Percentiles rank a stretch among this genome's conserved stretches.
Evolutionary conservation across 176 grass and related monocot genomes (phyloP).

Genomic region (Zoysia pacifica): DNA sequence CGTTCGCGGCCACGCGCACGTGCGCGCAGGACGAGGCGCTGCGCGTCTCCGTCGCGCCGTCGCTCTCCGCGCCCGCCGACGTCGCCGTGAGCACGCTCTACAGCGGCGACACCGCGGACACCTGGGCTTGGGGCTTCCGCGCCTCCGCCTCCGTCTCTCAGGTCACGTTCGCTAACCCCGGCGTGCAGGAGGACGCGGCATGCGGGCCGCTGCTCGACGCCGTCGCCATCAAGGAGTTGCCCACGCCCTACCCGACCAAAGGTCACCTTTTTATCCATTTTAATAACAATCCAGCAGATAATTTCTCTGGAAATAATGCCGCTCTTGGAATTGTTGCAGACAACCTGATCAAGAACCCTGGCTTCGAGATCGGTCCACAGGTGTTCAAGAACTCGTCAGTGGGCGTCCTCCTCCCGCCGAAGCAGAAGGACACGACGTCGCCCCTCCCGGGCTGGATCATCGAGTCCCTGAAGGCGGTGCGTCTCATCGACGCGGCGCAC

Average conservation of each 20-base stretch:
- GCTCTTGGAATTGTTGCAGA: conserved; percentile 29
- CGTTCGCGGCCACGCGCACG: conserved; percentile 88
- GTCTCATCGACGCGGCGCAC: conserved; percentile 80
- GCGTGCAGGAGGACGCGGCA: conserved; percentile 73
- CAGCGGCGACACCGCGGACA: conserved; percentile 68
- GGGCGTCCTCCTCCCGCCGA: conserved; percentile 66
- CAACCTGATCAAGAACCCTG: conserved; percentile 88
- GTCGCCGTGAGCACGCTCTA: conserved; percentile 86
- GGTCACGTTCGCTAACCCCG: conserved; percentile 86
- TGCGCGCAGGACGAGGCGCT: conserved; percentile 91
- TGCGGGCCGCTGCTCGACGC: conserved; percentile 90
- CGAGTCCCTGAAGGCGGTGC: conserved; percentile 93
- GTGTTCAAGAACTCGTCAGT: conserved; percentile 83
- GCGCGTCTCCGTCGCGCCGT: conserved; percentile 60
- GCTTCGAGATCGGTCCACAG: conserved; percentile 74
- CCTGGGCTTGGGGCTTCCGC: conserved; percentile 89
- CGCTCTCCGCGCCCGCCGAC: conserved; percentile 68
- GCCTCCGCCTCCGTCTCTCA: conserved; percentile 44
- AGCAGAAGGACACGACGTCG: conserved; percentile 80
- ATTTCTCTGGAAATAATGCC: too few relatives aligned
- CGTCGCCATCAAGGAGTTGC: conserved; percentile 91
- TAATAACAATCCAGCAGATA: not conserved
- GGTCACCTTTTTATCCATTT: conserved; percentile 33
- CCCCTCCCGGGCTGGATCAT: conserved; percentile 96
- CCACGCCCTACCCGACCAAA: conserved; percentile 67